Percentiles rank a stretch among this genome's conserved stretches.
Conservation (phyloP, 225 moss, liverwort and hornwort species). For the Straminergon stramineum region DNA sequence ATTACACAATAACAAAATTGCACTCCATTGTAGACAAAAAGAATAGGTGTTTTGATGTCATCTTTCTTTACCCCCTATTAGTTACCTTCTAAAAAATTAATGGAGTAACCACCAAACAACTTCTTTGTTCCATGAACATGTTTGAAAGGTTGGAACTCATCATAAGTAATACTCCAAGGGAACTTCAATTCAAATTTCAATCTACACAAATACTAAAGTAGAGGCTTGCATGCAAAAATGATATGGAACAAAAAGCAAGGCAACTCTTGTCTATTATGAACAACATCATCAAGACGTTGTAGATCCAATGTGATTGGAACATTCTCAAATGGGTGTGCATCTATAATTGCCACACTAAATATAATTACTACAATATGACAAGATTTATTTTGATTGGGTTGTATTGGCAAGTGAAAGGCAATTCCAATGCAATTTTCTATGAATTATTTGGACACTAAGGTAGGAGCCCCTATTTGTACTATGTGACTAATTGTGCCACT, state of each 20-base stretch:
- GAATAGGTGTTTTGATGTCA: background rate
- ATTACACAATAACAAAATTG: too few species aligned
- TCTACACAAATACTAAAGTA: background rate
- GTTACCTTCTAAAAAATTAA: background rate
- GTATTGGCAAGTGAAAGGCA: background rate
- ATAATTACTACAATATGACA: background rate
- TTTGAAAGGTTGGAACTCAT: background rate
- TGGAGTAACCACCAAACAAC: background rate
- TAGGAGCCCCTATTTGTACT: background rate
- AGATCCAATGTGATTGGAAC: background rate
- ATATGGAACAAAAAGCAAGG: background rate
- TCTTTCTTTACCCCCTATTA: background rate
- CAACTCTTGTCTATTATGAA: accelerated
- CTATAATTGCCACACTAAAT: background rate
- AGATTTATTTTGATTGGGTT: background rate
- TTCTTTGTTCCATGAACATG: background rate
- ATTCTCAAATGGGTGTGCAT: background rate
- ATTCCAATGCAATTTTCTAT: background rate
- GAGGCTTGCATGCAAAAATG: background rate
- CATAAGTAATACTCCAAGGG: accelerated
- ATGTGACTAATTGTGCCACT: background rate
- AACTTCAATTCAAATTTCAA: background rate
- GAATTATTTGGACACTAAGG: background rate
- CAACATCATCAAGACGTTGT: background rate
- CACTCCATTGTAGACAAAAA: background rate